A percentile compares a stretch with the other conserved stretches of the same genome.
Conservation (phyloP, 805 yeast genomes). For the Metschnikowia continentalis region DNA sequence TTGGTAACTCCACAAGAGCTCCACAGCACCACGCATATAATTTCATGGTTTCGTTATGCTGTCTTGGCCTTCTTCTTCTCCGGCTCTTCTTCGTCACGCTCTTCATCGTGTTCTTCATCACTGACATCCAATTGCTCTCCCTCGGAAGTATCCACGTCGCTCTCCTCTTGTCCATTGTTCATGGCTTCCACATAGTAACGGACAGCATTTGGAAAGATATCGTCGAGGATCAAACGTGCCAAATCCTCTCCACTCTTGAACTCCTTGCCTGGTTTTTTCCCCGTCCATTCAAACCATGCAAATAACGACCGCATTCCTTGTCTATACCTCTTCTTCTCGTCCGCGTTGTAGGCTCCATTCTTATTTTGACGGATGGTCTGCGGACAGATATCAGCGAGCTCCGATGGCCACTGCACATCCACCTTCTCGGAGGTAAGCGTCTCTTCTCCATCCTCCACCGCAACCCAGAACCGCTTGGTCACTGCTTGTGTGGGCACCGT, state of each 20-base stretch:
- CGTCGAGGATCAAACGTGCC: conserved; percentile 69
- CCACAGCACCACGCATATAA: too few relatives aligned
- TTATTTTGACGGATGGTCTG: conserved; percentile 34
- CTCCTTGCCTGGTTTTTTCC: conserved; percentile 69
- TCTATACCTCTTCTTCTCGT: conserved; percentile 59
- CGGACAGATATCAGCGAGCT: conserved; percentile 56
- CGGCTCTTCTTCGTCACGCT: conserved; percentile 48
- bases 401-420: conserved; percentile 65
- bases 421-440: conserved; percentile 51
- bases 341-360: conserved; percentile 37
- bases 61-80: conserved; percentile 13
- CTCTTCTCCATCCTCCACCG: conserved; percentile 52
- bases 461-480: conserved; percentile 53
- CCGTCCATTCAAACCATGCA: conserved; percentile 86
- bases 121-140: conserved; percentile 52
- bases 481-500: conserved; percentile 54
- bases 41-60: neutral
- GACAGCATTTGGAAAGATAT: conserved; percentile 79
- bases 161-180: conserved; percentile 51
- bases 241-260: conserved; percentile 76
- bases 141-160: conserved; percentile 43
- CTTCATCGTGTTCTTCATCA: conserved; percentile 43
- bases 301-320: conserved; percentile 80
- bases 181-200: conserved; percentile 75
- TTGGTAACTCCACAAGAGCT: neutral